phyloP scores from a whole-genome alignment of 73 alveolate species.

The Paramecium bursaria region DNA sequence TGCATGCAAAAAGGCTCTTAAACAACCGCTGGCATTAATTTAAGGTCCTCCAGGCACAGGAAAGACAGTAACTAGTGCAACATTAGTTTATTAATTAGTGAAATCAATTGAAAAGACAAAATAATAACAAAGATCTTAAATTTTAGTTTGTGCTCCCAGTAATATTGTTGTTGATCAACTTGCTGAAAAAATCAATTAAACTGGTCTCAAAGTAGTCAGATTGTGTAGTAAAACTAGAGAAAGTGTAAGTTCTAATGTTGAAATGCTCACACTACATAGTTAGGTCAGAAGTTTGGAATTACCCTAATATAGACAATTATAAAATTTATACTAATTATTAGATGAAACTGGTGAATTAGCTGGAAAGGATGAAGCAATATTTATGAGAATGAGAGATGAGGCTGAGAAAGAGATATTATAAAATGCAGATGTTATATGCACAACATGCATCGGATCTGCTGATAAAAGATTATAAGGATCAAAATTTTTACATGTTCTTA shows the following conservation, averaged over 20 bases:
- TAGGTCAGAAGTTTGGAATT: slow-evolving; percentile 69
- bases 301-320: slow-evolving; percentile 57
- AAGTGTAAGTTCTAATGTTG: slow-evolving; percentile 96
- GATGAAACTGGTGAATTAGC: slow-evolving; percentile 68
- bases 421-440: slow-evolving; percentile 67
- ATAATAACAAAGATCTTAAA: slow-evolving; percentile 79
- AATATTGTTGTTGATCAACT: slow-evolving; percentile 98
- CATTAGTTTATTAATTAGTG: slow-evolving; percentile 97
- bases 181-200: slow-evolving; percentile 59
- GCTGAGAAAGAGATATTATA: slow-evolving; percentile 67
- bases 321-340: slow-evolving; percentile 55
- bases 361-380: slow-evolving; percentile 60
- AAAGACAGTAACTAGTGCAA: slow-evolving; percentile 99
- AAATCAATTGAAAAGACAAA: slow-evolving; percentile 75
- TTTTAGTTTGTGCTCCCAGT: slow-evolving; percentile 99
- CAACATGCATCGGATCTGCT: slow-evolving; percentile 73
- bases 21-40: slow-evolving; percentile 96
- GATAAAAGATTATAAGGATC: slow-evolving; percentile 64
- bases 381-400: slow-evolving; percentile 58
- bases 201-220: slow-evolving; percentile 93
- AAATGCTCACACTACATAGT: slow-evolving; percentile 94
- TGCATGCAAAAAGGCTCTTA: slow-evolving; percentile 88
- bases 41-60: slow-evolving; percentile 99
- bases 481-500: slow-evolving; percentile 70
- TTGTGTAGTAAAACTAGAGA: slow-evolving; percentile 99